Conservation (phyloP, 495 filamentous ascomycete genomes). For the Daldinia bambusicola region DNA sequence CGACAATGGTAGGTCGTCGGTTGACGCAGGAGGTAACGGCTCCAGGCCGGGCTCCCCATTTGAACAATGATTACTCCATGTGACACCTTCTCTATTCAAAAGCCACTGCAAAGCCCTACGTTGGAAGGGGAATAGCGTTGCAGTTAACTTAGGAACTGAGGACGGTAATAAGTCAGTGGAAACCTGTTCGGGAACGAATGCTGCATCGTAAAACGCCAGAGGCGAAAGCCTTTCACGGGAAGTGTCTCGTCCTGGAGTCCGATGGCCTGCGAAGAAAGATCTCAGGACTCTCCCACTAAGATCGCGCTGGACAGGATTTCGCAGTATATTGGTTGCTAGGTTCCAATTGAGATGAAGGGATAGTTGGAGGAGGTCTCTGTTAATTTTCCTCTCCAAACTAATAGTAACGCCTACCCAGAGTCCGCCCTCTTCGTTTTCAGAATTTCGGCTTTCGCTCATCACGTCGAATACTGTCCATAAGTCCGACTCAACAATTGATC, state of each 20-base stretch:
- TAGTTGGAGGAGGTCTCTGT: conserved; percentile 30
- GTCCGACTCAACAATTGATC: background rate
- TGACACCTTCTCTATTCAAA: conserved; percentile 55
- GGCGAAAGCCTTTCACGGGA: conserved; percentile 46
- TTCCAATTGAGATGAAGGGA: conserved; percentile 45
- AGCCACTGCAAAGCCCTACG: conserved; percentile 58
- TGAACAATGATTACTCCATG: conserved; percentile 38
- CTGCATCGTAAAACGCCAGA: conserved; percentile 58
- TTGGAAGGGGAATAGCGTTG: conserved; percentile 59
- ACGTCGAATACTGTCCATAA: conserved; percentile 15
- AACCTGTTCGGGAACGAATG: conserved; percentile 50
- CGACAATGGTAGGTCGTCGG: conserved; percentile 35
- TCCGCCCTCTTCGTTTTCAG: conserved; percentile 30
- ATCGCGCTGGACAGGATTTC: conserved; percentile 23
- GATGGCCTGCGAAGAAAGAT: conserved; percentile 43
- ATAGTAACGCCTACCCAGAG: conserved; percentile 33
- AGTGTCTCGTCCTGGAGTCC: background rate
- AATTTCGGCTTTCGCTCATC: conserved; percentile 25
- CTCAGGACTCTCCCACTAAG: conserved; percentile 37
- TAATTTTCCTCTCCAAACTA: conserved; percentile 17
- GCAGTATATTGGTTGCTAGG: conserved; percentile 23
- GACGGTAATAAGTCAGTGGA: conserved; percentile 40
- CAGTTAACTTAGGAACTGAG: conserved; percentile 44
- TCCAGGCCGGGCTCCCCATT: conserved; percentile 31
- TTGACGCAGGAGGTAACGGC: conserved; percentile 27